Evolutionary conservation across 2,329 filamentous ascomycete species (phyloP).

Genomic region (Aspergillus tanneri): DNA sequence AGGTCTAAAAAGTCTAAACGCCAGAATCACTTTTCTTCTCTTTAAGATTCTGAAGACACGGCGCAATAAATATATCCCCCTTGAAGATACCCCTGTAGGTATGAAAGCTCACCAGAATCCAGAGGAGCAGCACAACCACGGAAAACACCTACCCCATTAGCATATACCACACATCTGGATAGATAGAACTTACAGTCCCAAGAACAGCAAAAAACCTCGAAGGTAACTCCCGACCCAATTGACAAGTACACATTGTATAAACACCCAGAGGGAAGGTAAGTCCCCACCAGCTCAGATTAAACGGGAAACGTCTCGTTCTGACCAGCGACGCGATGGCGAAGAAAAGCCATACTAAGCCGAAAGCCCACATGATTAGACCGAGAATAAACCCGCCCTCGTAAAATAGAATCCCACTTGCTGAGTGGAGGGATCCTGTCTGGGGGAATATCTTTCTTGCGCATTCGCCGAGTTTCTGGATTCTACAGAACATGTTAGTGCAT

Average conservation of each 20-base stretch:
- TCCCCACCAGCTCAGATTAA: conserved; percentile 63
- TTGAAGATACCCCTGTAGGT: not conserved
- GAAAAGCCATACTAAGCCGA: conserved; percentile 37
- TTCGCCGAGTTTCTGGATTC: conserved; percentile 50
- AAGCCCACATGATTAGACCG: conserved; percentile 37
- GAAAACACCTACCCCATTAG: conserved; percentile 11
- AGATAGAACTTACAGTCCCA: conserved; percentile 44
- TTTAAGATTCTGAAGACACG: conserved; percentile 12
- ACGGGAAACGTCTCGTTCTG: conserved; percentile 46
- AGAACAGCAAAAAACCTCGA: conserved; percentile 57
- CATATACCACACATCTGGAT: not conserved
- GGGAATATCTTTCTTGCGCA: conserved; percentile 40
- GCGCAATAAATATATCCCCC: conserved; percentile 14
- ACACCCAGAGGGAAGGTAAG: conserved; percentile 60
- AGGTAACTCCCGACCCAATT: conserved; percentile 50
- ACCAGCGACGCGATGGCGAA: conserved; percentile 35
- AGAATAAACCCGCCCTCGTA: conserved; percentile 32
- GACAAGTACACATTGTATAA: conserved; percentile 47
- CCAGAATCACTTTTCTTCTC: not conserved
- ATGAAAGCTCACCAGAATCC: conserved; percentile 48
- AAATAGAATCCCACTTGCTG: conserved; percentile 27
- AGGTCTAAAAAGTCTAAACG: too few species aligned
- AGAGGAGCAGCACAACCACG: conserved; percentile 50
- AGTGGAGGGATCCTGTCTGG: conserved; percentile 23
- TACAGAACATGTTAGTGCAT: not conserved